A percentile compares a stretch with the other conserved stretches of the same genome.
These are phyloP conservation scores for Colletotrichum falcatum DNA, from an alignment of 2,329 filamentous ascomycete species.

Conservation along the genomic window DNA sequence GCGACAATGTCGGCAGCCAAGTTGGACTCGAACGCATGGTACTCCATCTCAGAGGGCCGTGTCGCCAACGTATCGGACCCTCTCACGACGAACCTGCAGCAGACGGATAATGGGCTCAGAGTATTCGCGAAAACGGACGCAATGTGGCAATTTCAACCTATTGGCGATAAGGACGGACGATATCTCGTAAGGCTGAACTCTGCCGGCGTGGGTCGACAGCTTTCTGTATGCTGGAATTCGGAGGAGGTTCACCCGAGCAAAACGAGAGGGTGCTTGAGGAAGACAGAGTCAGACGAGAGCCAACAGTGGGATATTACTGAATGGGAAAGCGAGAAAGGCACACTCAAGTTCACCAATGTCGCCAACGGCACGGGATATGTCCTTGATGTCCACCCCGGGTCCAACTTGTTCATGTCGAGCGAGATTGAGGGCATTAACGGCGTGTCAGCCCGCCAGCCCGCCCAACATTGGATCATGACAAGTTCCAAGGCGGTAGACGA, in stretches of 20 bases:
- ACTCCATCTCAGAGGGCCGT: constrained; percentile 50
- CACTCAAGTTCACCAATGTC: constrained; percentile 49
- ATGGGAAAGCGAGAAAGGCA: constrained; percentile 42
- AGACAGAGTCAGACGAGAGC: constrained; percentile 43
- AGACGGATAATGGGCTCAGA: constrained; percentile 41
- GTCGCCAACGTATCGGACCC: constrained; percentile 46
- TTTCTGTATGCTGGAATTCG: constrained; percentile 46
- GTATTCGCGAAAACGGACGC: constrained; percentile 42
- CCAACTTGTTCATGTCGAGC: constrained; percentile 49
- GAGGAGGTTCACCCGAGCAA: constrained; percentile 45
- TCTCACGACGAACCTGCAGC: constrained; percentile 43
- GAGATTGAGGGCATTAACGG: constrained; percentile 41
- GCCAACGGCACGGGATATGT: constrained; percentile 49
- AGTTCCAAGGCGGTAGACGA: constrained; percentile 48
- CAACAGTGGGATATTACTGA: constrained; percentile 52
- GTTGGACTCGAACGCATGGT: constrained; percentile 52
- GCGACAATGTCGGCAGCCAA: constrained; percentile 43
- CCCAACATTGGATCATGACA: constrained; percentile 52
- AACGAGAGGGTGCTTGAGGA: constrained; percentile 48
- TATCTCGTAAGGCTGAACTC: constrained; percentile 49
- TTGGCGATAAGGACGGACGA: constrained; percentile 45
- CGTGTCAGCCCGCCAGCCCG: constrained; percentile 44
- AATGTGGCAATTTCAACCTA: constrained; percentile 49
- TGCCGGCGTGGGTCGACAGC: constrained; percentile 47
- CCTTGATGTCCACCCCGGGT: constrained; percentile 50